A percentile compares a stretch with the other conserved stretches of the same genome.
These are phyloP conservation scores for Alternaria incomplexa DNA, from an alignment of 2,329 filamentous ascomycete genomes.

Conservation along the genomic window DNA sequence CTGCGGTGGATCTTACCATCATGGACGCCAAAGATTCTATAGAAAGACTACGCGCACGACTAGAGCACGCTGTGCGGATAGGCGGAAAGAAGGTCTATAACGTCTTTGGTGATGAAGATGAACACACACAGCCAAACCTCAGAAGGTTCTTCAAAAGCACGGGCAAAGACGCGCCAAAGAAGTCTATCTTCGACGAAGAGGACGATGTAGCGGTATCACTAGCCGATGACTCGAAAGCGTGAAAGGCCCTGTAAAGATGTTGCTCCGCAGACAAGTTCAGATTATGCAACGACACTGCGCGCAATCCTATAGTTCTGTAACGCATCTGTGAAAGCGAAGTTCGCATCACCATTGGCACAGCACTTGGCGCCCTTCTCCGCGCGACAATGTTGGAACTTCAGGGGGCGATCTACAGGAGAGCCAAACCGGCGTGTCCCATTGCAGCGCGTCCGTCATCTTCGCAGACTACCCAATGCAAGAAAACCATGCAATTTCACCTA, in stretches of 20 bases:
- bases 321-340: slow-evolving; percentile 1
- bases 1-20: slow-evolving; percentile 60
- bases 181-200: slow-evolving; percentile 19
- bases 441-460: background rate
- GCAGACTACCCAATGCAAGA: background rate
- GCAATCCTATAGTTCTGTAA: slow-evolving; percentile 5
- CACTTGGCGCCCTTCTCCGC: slow-evolving; percentile 3
- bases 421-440: background rate
- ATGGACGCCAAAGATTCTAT: slow-evolving; percentile 79
- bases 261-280: background rate
- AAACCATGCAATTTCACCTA: background rate
- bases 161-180: background rate
- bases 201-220: slow-evolving; percentile 2
- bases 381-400: background rate
- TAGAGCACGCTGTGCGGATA: slow-evolving; percentile 74
- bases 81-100: slow-evolving; percentile 51
- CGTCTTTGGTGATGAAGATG: slow-evolving; percentile 52
- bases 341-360: slow-evolving; percentile 3
- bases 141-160: slow-evolving; percentile 18
- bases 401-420: slow-evolving; percentile 20
- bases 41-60: slow-evolving; percentile 75
- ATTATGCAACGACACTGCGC: background rate
- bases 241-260: background rate
- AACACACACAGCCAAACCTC: slow-evolving; percentile 56
- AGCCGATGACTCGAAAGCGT: background rate